A percentile compares a stretch with the other conserved stretches of the same genome.
Evolutionary conservation across 1,284 basidiomycete genomes (phyloP).

Genomic region (Ceratobasidium sp.): DNA sequence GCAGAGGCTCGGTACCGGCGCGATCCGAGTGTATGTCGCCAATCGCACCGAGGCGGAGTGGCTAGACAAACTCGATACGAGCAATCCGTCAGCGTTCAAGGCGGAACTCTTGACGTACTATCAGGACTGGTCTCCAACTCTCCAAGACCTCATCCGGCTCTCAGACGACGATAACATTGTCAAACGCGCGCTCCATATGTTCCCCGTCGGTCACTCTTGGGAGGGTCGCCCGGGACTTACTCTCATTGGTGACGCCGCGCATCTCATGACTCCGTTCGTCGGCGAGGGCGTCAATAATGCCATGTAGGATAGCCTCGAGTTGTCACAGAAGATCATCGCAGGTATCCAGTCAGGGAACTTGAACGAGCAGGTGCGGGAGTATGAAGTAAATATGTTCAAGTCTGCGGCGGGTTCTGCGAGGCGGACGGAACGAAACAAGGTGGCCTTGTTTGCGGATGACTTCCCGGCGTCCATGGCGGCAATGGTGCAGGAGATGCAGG

Average conservation of each 20-base stretch:
- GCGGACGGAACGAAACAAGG: constrained; percentile 33
- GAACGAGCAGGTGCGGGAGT: background rate
- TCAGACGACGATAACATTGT: constrained; percentile 51
- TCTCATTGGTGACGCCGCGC: constrained; percentile 63
- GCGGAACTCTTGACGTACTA: constrained; percentile 51
- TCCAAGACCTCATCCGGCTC: constrained; percentile 52
- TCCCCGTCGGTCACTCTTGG: constrained; percentile 52
- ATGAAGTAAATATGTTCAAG: background rate
- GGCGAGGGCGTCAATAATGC: constrained; percentile 63
- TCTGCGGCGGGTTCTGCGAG: constrained; percentile 1
- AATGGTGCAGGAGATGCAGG: constrained; percentile 27
- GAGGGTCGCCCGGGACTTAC: constrained; percentile 45
- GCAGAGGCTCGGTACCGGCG: constrained; percentile 57
- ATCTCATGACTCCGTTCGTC: constrained; percentile 64
- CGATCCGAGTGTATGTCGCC: constrained; percentile 55
- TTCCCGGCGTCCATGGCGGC: constrained; percentile 29
- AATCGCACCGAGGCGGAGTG: constrained; percentile 52
- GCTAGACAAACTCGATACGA: constrained; percentile 40
- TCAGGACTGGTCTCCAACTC: constrained; percentile 53
- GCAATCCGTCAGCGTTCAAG: background rate
- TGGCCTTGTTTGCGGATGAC: constrained; percentile 15
- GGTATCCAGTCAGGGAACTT: background rate
- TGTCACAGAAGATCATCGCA: constrained; percentile 53
- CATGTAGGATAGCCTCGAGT: constrained; percentile 55
- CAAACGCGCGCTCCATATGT: constrained; percentile 52